A percentile compares a stretch with the other conserved stretches of the same genome.
Evolutionary conservation across 2,329 filamentous ascomycete genomes (phyloP).

Genomic region (Trichoderma brevicompactum): DNA sequence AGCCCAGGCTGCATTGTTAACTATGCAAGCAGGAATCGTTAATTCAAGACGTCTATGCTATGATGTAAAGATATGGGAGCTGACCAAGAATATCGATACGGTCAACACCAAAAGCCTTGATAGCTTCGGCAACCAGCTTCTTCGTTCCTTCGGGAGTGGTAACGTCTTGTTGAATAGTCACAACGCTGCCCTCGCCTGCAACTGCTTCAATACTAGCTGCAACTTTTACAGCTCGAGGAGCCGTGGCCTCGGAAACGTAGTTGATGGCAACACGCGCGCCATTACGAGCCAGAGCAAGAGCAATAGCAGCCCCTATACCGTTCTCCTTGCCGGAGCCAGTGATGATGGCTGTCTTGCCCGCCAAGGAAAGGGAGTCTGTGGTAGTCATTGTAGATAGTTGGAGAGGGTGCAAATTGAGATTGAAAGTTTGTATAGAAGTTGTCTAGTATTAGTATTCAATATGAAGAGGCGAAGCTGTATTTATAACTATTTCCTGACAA

Average conservation of each 20-base stretch:
- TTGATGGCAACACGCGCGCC: slow-evolving; percentile 47
- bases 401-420: neutral
- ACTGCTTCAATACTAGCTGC: neutral
- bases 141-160: neutral
- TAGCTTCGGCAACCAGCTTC: slow-evolving; percentile 1
- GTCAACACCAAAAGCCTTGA: slow-evolving; percentile 1
- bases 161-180: neutral
- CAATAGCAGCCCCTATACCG: slow-evolving; percentile 48
- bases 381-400: neutral
- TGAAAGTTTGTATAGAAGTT: too few species aligned
- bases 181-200: slow-evolving; percentile 11
- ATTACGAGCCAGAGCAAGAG: slow-evolving; percentile 42
- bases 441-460: neutral
- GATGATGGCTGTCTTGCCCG: slow-evolving; percentile 47
- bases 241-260: slow-evolving; percentile 44
- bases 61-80: neutral
- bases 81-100: slow-evolving; percentile 22
- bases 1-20: slow-evolving; percentile 24
- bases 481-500: neutral
- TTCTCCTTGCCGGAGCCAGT: slow-evolving; percentile 49
- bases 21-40: neutral
- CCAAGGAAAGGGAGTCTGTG: slow-evolving; percentile 38
- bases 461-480: neutral
- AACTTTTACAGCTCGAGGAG: slow-evolving; percentile 35
- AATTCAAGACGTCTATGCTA: neutral